Evolutionary conservation across 192 early-diverging fungal genomes (phyloP).

Genomic region (Coemansia sp.): DNA sequence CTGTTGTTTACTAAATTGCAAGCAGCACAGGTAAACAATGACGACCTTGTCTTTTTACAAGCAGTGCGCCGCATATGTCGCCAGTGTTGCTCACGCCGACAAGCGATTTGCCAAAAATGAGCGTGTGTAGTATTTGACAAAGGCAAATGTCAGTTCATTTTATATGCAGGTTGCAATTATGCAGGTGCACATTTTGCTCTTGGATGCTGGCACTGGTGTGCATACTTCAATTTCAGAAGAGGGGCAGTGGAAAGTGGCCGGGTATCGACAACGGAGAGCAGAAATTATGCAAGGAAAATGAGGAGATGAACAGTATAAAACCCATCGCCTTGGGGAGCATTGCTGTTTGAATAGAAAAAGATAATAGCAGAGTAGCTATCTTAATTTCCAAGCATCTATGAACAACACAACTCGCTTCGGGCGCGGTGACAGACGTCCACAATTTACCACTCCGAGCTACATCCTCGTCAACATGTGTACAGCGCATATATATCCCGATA

Average conservation of each 20-base stretch:
- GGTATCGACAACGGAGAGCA: not conserved
- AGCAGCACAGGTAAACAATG: not conserved
- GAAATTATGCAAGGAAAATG: not conserved
- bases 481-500: not conserved
- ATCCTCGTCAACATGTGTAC: not conserved
- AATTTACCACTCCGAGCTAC: slow-evolving; percentile 5
- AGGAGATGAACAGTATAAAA: not conserved
- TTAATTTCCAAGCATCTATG: not conserved
- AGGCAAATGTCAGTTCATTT: not conserved
- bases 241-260: not conserved
- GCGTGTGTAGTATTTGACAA: not conserved
- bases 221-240: not conserved
- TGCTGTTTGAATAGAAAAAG: not conserved
- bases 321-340: not conserved
- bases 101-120: not conserved
- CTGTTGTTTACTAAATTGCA: not conserved
- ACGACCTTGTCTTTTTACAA: not conserved
- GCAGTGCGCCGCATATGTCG: not conserved
- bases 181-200: slow-evolving; percentile 1
- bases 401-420: not conserved
- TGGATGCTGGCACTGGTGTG: not conserved
- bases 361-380: not conserved
- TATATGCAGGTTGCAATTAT: not conserved
- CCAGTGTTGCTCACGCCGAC: not conserved
- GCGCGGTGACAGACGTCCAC: not conserved